These are phyloP conservation scores for Heliocybe sulcata DNA, from an alignment of 1,284 basidiomycete species.

Conservation along the genomic window DNA sequence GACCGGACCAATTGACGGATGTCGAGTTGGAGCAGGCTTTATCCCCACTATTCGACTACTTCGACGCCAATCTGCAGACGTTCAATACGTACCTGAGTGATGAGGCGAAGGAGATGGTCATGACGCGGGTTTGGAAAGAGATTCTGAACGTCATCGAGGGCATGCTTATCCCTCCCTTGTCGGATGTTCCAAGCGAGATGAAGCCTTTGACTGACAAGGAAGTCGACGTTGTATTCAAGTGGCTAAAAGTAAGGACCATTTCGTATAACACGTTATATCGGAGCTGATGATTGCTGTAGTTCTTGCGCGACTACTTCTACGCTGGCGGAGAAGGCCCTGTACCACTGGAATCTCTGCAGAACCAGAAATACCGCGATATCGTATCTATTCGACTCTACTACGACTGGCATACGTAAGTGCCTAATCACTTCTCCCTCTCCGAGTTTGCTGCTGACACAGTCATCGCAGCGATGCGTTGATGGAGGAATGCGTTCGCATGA, in stretches of 20 bases:
- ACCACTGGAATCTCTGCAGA: conserved; percentile 85
- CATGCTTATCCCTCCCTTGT: conserved; percentile 87
- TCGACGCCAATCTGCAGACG: conserved; percentile 90
- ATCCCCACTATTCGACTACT: conserved; percentile 90
- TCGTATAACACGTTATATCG: not conserved
- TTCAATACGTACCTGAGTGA: conserved; percentile 85
- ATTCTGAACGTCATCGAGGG: conserved; percentile 85
- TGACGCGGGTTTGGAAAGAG: conserved; percentile 96
- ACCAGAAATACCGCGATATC: conserved; percentile 92
- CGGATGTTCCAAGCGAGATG: conserved; percentile 87
- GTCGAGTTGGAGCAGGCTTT: conserved; percentile 95
- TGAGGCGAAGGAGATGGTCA: conserved; percentile 87
- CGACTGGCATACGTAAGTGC: conserved; percentile 80
- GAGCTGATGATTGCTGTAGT: conserved; percentile 36
- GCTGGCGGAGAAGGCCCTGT: conserved; percentile 90
- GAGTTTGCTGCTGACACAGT: conserved; percentile 7
- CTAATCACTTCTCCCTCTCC: not conserved
- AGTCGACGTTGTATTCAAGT: conserved; percentile 97
- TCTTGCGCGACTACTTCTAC: conserved; percentile 93
- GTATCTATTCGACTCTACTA: conserved; percentile 89
- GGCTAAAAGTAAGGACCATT: conserved; percentile 70
- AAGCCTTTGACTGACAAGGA: conserved; percentile 89
- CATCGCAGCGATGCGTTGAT: conserved; percentile 73
- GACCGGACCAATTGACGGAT: conserved; percentile 77
- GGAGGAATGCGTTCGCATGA: conserved; percentile 95